Evolutionary conservation across 139 green algal species (phyloP).

Genomic region (Chlamydomonas sphaeroides): DNA sequence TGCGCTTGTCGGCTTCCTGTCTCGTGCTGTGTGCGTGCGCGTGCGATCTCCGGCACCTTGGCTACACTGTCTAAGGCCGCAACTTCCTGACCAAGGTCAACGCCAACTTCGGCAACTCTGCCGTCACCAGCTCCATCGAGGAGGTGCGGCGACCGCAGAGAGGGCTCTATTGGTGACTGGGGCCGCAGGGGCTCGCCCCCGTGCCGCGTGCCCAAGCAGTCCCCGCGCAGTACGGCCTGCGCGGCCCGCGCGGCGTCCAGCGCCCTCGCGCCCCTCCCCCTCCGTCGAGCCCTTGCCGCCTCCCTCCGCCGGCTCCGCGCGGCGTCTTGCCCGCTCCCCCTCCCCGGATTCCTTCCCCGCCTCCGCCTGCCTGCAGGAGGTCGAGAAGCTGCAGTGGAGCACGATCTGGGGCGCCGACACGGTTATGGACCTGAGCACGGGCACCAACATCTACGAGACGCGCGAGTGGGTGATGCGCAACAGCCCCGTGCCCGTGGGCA

Average conservation of each 20-base stretch:
- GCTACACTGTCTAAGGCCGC: slow-evolving; percentile 79
- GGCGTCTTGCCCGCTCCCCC: background rate
- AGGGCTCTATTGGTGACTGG: too few relatives aligned
- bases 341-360: background rate
- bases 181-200: too few relatives aligned
- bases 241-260: too few relatives aligned
- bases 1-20: too few relatives aligned
- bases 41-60: too few relatives aligned
- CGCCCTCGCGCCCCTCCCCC: too few relatives aligned
- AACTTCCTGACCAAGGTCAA: slow-evolving; percentile 97
- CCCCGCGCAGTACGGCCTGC: too few relatives aligned
- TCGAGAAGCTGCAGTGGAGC: slow-evolving; percentile 96
- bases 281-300: background rate
- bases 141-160: too few relatives aligned
- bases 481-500: slow-evolving; percentile 87
- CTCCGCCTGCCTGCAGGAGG: slow-evolving; percentile 76
- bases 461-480: slow-evolving; percentile 97
- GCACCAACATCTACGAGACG: slow-evolving; percentile 94
- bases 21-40: too few relatives aligned
- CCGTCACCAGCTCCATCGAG: slow-evolving; percentile 91
- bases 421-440: slow-evolving; percentile 95
- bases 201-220: too few relatives aligned
- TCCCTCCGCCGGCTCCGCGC: background rate
- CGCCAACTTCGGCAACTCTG: slow-evolving; percentile 97
- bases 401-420: slow-evolving; percentile 97